Percentiles rank a stretch among this genome's conserved stretches.
These are phyloP conservation scores for Pyrenophora graminea DNA, from an alignment of 2,329 filamentous ascomycete genomes.

Conservation along the genomic window DNA sequence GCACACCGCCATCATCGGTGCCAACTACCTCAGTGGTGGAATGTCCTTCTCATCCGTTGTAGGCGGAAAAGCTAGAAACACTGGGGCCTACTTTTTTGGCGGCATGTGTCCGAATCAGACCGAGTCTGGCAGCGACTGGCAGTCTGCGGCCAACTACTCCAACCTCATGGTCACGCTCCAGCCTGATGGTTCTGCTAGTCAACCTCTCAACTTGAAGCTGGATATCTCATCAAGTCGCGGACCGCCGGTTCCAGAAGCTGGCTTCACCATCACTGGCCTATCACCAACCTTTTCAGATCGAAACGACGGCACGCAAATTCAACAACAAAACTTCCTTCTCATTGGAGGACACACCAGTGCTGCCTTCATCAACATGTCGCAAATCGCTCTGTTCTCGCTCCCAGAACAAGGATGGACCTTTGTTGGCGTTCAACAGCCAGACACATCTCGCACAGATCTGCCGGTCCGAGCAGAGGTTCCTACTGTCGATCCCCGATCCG, in stretches of 20 bases:
- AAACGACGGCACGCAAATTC: slow-evolving; percentile 64
- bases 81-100: slow-evolving; percentile 75
- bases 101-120: slow-evolving; percentile 75
- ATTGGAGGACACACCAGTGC: slow-evolving; percentile 81
- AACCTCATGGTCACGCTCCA: slow-evolving; percentile 74
- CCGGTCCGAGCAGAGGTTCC: slow-evolving; percentile 53
- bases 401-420: slow-evolving; percentile 89
- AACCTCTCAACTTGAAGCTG: slow-evolving; percentile 51
- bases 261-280: slow-evolving; percentile 79
- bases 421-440: slow-evolving; percentile 63
- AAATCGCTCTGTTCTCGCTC: slow-evolving; percentile 82
- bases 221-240: slow-evolving; percentile 59
- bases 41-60: slow-evolving; percentile 70
- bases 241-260: slow-evolving; percentile 78
- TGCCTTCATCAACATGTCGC: slow-evolving; percentile 94
- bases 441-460: slow-evolving; percentile 59
- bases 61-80: slow-evolving; percentile 57
- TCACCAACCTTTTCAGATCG: slow-evolving; percentile 70
- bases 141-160: slow-evolving; percentile 74
- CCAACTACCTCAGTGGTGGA: slow-evolving; percentile 63
- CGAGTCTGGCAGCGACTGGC: slow-evolving; percentile 59
- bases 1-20: slow-evolving; percentile 46
- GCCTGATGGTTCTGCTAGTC: slow-evolving; percentile 48
- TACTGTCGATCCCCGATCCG: slow-evolving; percentile 77
- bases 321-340: slow-evolving; percentile 78